These are phyloP conservation scores for Colletotrichum gigasporum DNA, from an alignment of 2,329 filamentous ascomycete genomes.

Conservation along the genomic window DNA sequence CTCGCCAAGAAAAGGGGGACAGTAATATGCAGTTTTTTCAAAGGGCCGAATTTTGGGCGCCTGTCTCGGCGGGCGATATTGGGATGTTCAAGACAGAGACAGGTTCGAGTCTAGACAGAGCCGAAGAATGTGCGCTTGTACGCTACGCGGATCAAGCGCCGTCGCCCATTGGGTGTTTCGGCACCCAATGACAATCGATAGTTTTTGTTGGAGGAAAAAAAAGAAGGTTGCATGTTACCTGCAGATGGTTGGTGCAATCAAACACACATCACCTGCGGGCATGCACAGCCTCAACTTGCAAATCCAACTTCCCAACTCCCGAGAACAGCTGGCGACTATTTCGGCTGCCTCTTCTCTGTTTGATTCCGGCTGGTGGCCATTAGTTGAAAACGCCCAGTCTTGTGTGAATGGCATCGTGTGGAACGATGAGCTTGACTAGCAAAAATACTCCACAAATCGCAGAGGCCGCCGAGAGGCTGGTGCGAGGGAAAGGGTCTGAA, in stretches of 20 bases:
- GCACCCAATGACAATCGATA: not conserved
- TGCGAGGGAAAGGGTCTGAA: not conserved
- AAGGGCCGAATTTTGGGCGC: not conserved
- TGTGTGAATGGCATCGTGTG: too few species aligned
- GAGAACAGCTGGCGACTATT: not conserved
- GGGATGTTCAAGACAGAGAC: not conserved
- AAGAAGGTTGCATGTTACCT: not conserved
- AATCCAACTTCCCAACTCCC: too few species aligned
- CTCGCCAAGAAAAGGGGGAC: conserved; percentile 22
- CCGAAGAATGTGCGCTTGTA: not conserved
- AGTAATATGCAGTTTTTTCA: not conserved
- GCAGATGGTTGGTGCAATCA: conserved; percentile 16
- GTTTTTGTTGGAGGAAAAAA: not conserved
- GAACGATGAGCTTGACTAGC: too few species aligned
- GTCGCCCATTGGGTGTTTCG: not conserved
- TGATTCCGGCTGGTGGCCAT: too few species aligned
- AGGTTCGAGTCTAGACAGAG: too few species aligned
- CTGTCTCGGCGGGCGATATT: not conserved
- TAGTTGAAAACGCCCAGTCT: too few species aligned
- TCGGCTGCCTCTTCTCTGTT: not conserved
- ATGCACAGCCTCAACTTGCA: not conserved
- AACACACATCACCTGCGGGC: not conserved
- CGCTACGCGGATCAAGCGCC: not conserved
- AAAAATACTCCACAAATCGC: too few species aligned
- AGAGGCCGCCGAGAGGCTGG: not conserved